Evolutionary conservation across 73 alveolate species (phyloP), one percentile per base, ranked within the genome.

Genomic region (Blepharisma stoltei): DNA sequence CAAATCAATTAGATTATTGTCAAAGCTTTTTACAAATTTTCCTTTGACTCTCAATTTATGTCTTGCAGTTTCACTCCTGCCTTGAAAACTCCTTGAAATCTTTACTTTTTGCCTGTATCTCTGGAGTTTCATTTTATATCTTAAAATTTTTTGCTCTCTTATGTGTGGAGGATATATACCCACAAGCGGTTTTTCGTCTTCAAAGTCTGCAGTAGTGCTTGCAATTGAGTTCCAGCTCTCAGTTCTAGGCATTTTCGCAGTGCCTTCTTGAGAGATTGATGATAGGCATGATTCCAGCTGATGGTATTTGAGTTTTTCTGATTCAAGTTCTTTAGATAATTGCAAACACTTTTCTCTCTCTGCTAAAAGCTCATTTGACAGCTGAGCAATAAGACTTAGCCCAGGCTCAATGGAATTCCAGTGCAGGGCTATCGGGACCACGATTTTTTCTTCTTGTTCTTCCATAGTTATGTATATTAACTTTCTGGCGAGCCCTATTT

Each of bases 11-110:
- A 32, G 41, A 32, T 32, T 32, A 32, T 32, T 32, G 41, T 52
- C 66, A 14, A 20, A 52, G 27, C 23, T 52, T 52, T 52, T 52
- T 11, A 20, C 66, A 52, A 52, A 52, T 52, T 52, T 52, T 20
- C 66, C 66, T 14, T 52, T 52, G 66, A 52, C 66, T 20, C 66
- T 52, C 27, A 52, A 20, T 52, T 52, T 52, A 52, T 52, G n/a
- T 52, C 23, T 52, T 20, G 66, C 66, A 52, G 66, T 20, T 52
- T 52, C 23, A 20, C 66, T 52, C 4, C 66, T 52, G n/a, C 66
- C 66, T 52, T 52, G n/a, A 52, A 14, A 52, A 14, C 23, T 20
- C 4, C 66, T 52, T 20, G 66, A 14, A 14, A 52, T 52, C 66
- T 11, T 20, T 4, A 52, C 66, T 4, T 52, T 11, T 52, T 52